Conservation (phyloP, 2,329 filamentous ascomycete genomes). For the Tolypocladium endophyticum region DNA sequence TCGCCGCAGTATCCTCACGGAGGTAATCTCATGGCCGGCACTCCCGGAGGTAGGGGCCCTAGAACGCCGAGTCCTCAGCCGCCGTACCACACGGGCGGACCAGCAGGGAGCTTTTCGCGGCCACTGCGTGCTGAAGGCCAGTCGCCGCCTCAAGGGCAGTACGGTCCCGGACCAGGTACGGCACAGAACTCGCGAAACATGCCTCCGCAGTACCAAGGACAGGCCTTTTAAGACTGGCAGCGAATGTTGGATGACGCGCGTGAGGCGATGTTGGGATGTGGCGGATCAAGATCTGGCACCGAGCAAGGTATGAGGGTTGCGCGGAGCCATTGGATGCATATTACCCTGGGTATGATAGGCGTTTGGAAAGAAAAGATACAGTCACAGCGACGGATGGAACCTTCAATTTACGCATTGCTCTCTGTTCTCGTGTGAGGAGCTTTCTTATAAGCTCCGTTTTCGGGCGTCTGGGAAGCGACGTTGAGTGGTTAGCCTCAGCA, state of each 20-base stretch:
- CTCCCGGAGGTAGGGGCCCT: conserved; percentile 15
- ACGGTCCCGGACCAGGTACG: conserved; percentile 9
- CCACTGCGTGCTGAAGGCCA: conserved; percentile 17
- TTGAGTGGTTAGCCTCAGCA: background rate
- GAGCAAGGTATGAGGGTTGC: background rate
- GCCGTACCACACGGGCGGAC: conserved; percentile 12
- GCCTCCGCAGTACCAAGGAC: conserved; percentile 24
- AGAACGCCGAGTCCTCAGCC: conserved; percentile 17
- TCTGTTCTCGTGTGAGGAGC: background rate
- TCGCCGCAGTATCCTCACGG: conserved; percentile 49
- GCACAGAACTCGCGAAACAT: conserved; percentile 11
- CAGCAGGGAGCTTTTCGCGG: conserved; percentile 19
- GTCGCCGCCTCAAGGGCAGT: conserved; percentile 19
- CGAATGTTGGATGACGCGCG: background rate
- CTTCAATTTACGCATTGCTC: background rate
- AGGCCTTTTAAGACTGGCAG: conserved; percentile 17
- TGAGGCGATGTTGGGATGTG: background rate
- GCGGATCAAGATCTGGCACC: background rate
- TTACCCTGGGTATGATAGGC: background rate
- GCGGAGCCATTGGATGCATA: conserved; percentile 3
- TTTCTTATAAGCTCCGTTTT: background rate
- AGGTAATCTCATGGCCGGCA: conserved; percentile 45
- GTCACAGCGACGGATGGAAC: background rate
- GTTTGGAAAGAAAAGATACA: background rate
- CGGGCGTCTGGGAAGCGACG: background rate